Evolutionary conservation across 1,284 basidiomycete species (phyloP).

Genomic region (Rhodotorula sp.): DNA sequence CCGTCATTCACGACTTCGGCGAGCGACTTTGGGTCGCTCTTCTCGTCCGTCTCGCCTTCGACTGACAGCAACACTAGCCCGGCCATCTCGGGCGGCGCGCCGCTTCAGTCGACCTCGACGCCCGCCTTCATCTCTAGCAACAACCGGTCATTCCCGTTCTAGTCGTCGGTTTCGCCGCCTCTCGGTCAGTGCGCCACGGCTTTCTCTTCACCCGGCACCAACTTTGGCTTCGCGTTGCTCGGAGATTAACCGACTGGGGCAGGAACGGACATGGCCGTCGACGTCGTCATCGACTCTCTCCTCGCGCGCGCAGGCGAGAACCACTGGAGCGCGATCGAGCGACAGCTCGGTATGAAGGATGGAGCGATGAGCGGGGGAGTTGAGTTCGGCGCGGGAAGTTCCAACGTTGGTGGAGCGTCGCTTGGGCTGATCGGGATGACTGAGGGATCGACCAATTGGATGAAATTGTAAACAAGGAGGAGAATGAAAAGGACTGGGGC

Average conservation of each 20-base stretch:
- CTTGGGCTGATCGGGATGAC: background rate
- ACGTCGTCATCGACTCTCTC: background rate
- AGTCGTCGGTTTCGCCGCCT: no score
- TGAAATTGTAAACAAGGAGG: no score
- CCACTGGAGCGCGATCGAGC: background rate
- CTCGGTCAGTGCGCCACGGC: background rate
- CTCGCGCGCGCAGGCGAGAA: background rate
- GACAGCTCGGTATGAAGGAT: background rate
- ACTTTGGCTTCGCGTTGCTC: no score
- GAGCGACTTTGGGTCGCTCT: background rate
- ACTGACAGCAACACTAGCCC: no score
- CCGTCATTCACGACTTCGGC: background rate
- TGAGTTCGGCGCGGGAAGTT: background rate
- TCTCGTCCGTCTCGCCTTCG: background rate
- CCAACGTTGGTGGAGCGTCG: background rate
- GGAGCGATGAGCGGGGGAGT: background rate
- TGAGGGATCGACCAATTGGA: background rate
- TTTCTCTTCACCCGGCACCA: background rate
- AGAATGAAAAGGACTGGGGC: no score
- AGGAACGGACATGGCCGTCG: background rate
- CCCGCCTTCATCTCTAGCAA: background rate
- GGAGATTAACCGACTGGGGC: background rate
- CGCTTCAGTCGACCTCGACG: background rate
- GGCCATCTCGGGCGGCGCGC: background rate
- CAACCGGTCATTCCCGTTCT: no score